These are phyloP conservation scores for Pyrus communis DNA, from an alignment of 306 rosid species.

Conservation along the genomic window DNA sequence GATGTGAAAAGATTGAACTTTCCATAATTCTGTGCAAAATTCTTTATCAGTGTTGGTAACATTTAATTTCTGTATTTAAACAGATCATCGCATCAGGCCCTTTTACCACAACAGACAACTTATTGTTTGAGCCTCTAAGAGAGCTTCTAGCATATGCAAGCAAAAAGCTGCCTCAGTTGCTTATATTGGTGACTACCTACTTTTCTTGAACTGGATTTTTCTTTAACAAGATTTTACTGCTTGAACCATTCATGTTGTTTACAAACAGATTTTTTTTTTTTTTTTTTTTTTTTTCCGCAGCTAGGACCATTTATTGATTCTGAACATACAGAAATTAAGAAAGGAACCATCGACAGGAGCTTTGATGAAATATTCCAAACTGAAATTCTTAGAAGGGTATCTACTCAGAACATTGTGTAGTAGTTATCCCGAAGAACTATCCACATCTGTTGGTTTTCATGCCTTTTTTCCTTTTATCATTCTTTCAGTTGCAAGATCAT, in stretches of 20 bases:
- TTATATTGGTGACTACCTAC: slow-evolving; percentile 57
- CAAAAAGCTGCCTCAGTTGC: slow-evolving; percentile 65
- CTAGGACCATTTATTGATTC: slow-evolving; percentile 91
- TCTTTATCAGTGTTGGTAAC: slow-evolving; percentile 7
- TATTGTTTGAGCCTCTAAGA: slow-evolving; percentile 74
- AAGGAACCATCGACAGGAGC: slow-evolving; percentile 57
- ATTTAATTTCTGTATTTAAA: slow-evolving; percentile 19
- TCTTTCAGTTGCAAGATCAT: slow-evolving; percentile 69
- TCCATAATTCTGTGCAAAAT: slow-evolving; percentile 1
- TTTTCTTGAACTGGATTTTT: slow-evolving; percentile 10
- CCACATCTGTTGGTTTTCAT: background rate
- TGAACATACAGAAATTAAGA: slow-evolving; percentile 83
- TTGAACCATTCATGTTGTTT: slow-evolving; percentile 4
- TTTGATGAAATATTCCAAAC: slow-evolving; percentile 68
- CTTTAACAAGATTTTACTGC: slow-evolving; percentile 7
- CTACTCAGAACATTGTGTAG: background rate
- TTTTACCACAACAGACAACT: slow-evolving; percentile 80
- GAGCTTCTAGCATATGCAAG: slow-evolving; percentile 84
- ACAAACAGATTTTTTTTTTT: slow-evolving; percentile 6
- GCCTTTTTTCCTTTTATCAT: slow-evolving; percentile 4
- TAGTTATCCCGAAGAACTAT: background rate
- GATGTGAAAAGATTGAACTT: background rate
- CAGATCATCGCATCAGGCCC: slow-evolving; percentile 96
- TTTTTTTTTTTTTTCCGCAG: slow-evolving; percentile 26
- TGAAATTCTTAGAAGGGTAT: slow-evolving; percentile 75